Evolutionary conservation across 495 filamentous ascomycete genomes (phyloP).

Genomic region (Neurospora hispaniola): DNA sequence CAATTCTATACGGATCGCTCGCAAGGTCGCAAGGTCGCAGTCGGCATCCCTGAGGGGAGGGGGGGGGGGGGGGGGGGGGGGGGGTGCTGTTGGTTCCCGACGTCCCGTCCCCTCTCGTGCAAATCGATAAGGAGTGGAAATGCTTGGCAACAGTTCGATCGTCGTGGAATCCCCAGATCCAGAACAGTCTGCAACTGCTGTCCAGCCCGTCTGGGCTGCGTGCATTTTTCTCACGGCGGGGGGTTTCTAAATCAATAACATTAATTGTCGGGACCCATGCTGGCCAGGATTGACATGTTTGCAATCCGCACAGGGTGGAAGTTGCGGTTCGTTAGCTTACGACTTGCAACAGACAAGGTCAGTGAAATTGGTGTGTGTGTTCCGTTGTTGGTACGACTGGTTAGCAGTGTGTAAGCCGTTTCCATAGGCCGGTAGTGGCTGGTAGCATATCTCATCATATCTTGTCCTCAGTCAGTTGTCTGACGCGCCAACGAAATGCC

Average conservation of each 20-base stretch:
- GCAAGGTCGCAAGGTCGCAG: neutral
- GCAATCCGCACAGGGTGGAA: neutral
- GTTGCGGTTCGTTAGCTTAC: neutral
- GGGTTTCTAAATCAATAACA: neutral
- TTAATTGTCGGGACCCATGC: neutral
- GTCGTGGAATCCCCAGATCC: constrained; percentile 10
- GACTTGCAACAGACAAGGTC: neutral
- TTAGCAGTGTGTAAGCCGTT: neutral
- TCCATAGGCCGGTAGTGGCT: neutral
- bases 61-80: too few relatives aligned
- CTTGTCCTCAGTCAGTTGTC: neutral
- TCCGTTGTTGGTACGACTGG: neutral
- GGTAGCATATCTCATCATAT: neutral
- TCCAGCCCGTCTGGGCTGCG: neutral
- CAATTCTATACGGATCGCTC: neutral
- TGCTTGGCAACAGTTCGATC: constrained; percentile 11
- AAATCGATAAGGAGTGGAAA: constrained; percentile 7
- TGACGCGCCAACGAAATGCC: neutral
- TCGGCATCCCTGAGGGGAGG: neutral
- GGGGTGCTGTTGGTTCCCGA: neutral
- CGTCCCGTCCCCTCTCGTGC: neutral
- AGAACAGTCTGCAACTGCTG: neutral
- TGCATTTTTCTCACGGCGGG: neutral
- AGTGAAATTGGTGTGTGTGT: neutral
- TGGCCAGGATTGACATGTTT: neutral